Base-by-base conservation (phyloP, 2,329 filamentous ascomycete species). In the Periglandula ipomoeae region DNA sequence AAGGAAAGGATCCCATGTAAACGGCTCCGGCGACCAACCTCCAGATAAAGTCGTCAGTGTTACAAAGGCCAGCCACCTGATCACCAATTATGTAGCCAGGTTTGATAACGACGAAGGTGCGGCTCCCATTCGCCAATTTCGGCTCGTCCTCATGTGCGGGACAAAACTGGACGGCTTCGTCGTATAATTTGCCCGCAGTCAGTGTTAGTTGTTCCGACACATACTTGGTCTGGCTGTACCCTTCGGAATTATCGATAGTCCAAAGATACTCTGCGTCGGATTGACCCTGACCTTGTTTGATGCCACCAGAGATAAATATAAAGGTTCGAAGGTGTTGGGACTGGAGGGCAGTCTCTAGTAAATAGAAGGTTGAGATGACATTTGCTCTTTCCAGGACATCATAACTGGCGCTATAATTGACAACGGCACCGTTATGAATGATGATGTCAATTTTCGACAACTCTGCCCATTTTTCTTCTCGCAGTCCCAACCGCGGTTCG, bases 371-470 rank as follows among this genome's bases (percentile, higher is more conserved):
- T 27, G 43, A 45, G 19, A 4, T 15, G 13, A 45, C 43, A 27
- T 45, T 45, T 10, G 19, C 43, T 17, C 9, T 2, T 22, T 19
- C 9, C 9, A 45, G 43, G 9, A 19, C 9, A 27, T 45, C 43
- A 27, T 45, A 45, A 27, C 9, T 35, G 7, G 9, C 43, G 3
- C 9, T 5, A 9, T 19, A 45, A 27, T 45, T 19, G 9, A 45
- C 43, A 8, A 19, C 43, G 3, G 43, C 43, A n/a, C 43, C 43
- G 43, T 45, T 45, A 27, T 45, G 43, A 17, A 45, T 19, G 43
- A 45, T 45, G 43, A 10, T 27, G 7, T 45, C 43, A 27, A 45
- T 7, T 24, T 35, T 9, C 5, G 24, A n/a, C 17, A 35, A 5
- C 11, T 19, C 43, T 30, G 9, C 22, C 43, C 43, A 45, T 3